Base-by-base conservation (phyloP, 2,329 filamentous ascomycete genomes). In the Colletotrichum sp. region DNA sequence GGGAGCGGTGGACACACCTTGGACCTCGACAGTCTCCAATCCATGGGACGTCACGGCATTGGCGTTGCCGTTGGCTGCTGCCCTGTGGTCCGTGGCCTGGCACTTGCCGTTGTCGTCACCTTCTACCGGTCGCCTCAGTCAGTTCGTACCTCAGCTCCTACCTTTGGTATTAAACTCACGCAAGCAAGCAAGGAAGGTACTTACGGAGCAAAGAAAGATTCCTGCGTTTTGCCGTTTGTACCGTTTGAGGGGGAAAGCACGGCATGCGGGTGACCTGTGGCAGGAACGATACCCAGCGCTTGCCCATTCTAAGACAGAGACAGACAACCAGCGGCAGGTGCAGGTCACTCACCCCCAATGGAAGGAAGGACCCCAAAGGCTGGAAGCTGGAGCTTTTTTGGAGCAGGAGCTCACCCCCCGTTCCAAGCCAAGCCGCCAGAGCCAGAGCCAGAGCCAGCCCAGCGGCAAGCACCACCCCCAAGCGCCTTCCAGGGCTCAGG, bases 41-140 rank as follows among this genome's bases (percentile, higher is more conserved):
- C 39, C 61, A 59, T 36, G 48, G 67, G 70, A 48, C n/a, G 39
- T 68, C 71, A 34, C 67, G 67, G 57, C 67, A 34, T 63, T 61
- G 67, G 67, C 67, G 67, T 63, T 70, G 67, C 57, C 67, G 67
- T 70, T 64, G 60, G 60, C 60, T 64, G 30, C n/a, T 64, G 60
- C 60, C 16, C 60, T 39, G 32, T 64, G 60, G 60, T 39, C 60
- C 32, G 60, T 64, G 28, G 18, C 30, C 24, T 61, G 18, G 24
- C n/a, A 30, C 60, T 39, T 64, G 60, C 60, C 34, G 30, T 21
- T 64, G 32, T 26, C 28, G 21, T 64, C 59, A 24, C 30, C 30
- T 13, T 64, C 60, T n/a, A 32, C 26, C 30, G 26, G 39, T 6
- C 39, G 18, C 39, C 18, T 48, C 39, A 48, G 39, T 48, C 18